Evolutionary conservation across 2,329 filamentous ascomycete genomes (phyloP).

Genomic region (Colletotrichum brevisporum): DNA sequence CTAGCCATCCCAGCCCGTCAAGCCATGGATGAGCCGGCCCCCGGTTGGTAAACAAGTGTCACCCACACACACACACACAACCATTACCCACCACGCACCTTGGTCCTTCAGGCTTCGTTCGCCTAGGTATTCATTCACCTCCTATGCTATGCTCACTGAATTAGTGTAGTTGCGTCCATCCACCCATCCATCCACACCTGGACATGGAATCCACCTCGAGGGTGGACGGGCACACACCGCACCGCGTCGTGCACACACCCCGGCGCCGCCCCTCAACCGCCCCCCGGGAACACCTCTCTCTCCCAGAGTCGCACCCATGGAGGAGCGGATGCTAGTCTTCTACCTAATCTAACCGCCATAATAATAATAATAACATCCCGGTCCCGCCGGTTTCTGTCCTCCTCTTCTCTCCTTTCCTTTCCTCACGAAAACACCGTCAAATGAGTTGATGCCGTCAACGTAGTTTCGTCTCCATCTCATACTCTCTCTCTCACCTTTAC

Average conservation of each 20-base stretch:
- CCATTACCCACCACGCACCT: no score
- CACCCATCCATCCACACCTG: conserved; percentile 19
- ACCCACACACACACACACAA: conserved; percentile 23
- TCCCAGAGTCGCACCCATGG: conserved; percentile 36
- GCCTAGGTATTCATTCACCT: background rate
- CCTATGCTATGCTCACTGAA: conserved; percentile 17
- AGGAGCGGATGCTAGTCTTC: conserved; percentile 38
- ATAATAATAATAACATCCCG: conserved; percentile 61
- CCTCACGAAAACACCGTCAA: conserved; percentile 60
- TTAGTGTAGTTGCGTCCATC: conserved; percentile 8
- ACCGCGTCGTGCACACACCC: conserved; percentile 39
- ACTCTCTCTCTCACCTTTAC: conserved; percentile 48
- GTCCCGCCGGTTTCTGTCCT: conserved; percentile 52
- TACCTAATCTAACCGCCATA: conserved; percentile 40
- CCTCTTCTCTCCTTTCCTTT: conserved; percentile 52
- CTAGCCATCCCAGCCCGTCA: background rate
- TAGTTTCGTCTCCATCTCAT: conserved; percentile 64
- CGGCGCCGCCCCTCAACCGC: conserved; percentile 7
- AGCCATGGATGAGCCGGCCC: conserved; percentile 15
- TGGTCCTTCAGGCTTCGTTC: no score
- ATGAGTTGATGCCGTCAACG: conserved; percentile 67
- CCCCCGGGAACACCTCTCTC: conserved; percentile 25
- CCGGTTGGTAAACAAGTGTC: conserved; percentile 36
- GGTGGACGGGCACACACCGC: conserved; percentile 38
- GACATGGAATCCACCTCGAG: conserved; percentile 21